Evolutionary conservation across 441 rosid genomes (phyloP).

Genomic region (Jatropha podagrica): DNA sequence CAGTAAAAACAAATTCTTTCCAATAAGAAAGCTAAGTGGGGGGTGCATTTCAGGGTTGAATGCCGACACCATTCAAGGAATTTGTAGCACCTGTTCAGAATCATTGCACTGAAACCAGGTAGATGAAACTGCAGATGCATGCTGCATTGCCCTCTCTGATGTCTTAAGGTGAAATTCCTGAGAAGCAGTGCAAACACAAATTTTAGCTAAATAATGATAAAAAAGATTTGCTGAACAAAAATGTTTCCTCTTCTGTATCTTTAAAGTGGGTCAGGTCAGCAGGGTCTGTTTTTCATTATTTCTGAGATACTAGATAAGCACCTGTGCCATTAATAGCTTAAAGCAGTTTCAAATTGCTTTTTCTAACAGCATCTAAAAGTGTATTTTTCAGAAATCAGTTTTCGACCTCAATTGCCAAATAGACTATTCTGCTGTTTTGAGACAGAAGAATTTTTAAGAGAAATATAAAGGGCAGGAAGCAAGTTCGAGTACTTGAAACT

Average conservation of each 20-base stretch:
- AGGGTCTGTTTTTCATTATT: neutral
- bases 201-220: slow-evolving; percentile 19
- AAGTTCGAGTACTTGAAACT: slow-evolving; percentile 56
- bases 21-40: neutral
- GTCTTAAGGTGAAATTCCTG: slow-evolving; percentile 92
- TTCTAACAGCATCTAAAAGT: neutral
- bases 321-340: neutral
- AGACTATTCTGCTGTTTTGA: neutral
- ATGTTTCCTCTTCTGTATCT: neutral
- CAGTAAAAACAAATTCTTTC: neutral
- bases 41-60: neutral
- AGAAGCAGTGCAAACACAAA: slow-evolving; percentile 23
- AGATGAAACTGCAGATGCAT: slow-evolving; percentile 50
- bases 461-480: slow-evolving; percentile 12
- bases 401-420: neutral
- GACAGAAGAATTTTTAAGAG: slow-evolving; percentile 5
- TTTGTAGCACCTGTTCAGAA: slow-evolving; percentile 49
- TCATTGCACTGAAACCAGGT: slow-evolving; percentile 39
- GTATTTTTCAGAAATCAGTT: neutral
- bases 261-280: neutral
- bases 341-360: neutral
- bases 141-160: slow-evolving; percentile 80
- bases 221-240: neutral
- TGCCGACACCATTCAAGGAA: neutral
- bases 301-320: neutral